Conservation (phyloP, 371 early-diverging fungal genomes). For the Dichotomocladium elegans region DNA sequence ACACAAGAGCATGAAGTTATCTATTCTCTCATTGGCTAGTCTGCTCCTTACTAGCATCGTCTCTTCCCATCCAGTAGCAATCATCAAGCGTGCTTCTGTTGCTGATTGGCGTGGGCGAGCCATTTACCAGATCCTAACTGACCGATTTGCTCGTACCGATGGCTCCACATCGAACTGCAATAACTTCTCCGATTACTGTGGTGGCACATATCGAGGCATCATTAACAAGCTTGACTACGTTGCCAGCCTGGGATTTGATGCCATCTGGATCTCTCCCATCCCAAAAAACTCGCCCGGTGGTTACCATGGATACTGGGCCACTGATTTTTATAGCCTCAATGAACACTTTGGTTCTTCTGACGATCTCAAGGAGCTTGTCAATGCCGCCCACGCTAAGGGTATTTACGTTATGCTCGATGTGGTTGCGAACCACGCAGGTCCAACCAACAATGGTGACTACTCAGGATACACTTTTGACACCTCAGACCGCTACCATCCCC, state of each 20-base stretch:
- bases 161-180: slow-evolving; percentile 12
- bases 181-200: slow-evolving; percentile 37
- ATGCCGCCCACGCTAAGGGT: slow-evolving; percentile 24
- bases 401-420: slow-evolving; percentile 47
- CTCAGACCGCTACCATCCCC: slow-evolving; percentile 14
- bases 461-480: slow-evolving; percentile 20
- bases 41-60: not conserved
- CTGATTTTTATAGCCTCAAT: slow-evolving; percentile 29
- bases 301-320: slow-evolving; percentile 43
- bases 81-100: slow-evolving; percentile 15
- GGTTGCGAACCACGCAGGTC: slow-evolving; percentile 45
- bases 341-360: slow-evolving; percentile 36
- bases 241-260: slow-evolving; percentile 37
- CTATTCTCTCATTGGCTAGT: not conserved
- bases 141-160: slow-evolving; percentile 30
- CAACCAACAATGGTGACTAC: slow-evolving; percentile 15
- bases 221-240: slow-evolving; percentile 32
- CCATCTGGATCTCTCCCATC: slow-evolving; percentile 46
- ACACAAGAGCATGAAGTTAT: slow-evolving; percentile 1
- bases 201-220: slow-evolving; percentile 40
- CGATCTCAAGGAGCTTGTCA: slow-evolving; percentile 28
- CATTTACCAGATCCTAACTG: slow-evolving; percentile 43
- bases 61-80: not conserved
- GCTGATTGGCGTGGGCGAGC: slow-evolving; percentile 33
- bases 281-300: slow-evolving; percentile 18